Evolutionary conservation across 257 asterid species (phyloP).

Genomic region (Solanum paucissectum): DNA sequence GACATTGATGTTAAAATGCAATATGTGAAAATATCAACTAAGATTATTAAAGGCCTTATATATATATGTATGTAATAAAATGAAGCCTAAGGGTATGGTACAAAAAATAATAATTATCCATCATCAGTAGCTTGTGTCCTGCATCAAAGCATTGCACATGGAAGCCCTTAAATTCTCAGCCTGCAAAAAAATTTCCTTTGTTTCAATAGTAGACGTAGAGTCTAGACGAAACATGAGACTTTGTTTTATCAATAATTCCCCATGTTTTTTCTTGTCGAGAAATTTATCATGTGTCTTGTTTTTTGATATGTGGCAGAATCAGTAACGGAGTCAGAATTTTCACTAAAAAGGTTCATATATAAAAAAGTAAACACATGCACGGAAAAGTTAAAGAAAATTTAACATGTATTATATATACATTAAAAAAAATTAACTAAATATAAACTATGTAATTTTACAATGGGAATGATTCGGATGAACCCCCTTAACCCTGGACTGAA

Average conservation of each 20-base stretch:
- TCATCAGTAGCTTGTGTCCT: background rate
- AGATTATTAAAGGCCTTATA: background rate
- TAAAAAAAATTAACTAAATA: no score
- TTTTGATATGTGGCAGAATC: background rate
- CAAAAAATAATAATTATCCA: background rate
- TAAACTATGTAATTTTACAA: no score
- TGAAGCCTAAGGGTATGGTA: background rate
- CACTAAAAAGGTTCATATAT: no score
- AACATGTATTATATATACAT: no score
- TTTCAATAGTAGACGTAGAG: background rate
- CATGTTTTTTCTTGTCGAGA: background rate
- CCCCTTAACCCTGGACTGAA: no score
- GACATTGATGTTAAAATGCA: background rate
- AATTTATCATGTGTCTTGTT: background rate
- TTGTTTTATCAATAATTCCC: background rate
- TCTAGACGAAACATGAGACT: background rate
- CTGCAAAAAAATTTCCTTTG: background rate
- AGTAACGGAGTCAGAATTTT: background rate
- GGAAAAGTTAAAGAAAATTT: no score
- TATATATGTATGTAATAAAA: background rate
- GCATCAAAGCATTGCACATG: constrained; percentile 1
- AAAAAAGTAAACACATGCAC: no score
- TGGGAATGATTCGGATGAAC: no score
- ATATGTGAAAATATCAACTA: background rate
- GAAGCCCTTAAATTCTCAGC: background rate